Evolutionary conservation across 108 stramenopile genomes (phyloP), one percentile per base, ranked within the genome.

Genomic region (Pseudonitzschia multiseries): DNA sequence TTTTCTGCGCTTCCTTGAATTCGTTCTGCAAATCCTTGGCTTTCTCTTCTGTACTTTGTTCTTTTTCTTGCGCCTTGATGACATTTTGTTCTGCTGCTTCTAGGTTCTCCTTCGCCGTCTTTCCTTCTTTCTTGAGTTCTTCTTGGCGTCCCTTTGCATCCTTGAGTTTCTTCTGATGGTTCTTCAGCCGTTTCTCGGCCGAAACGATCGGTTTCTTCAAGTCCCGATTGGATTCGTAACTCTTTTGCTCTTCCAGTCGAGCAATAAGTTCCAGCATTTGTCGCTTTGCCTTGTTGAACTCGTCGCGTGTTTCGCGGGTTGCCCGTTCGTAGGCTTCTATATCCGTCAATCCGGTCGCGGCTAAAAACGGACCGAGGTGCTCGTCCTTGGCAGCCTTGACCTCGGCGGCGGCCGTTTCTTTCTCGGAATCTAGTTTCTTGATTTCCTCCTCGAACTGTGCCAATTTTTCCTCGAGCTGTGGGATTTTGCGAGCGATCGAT

Each of bases 311-410:
- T 74, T 93, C 86, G 9, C 87, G 87, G 18, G 91, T 86, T n/a
- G 89, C 87, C 56, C 87, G 85, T 52, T 94, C 96, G 77, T 91
- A 94, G 26, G 91, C 87, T 33, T 92, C 78, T 68, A 95, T 74
- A 71, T 97, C 93, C 22, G 60, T 71, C 43, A 95, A 70, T n/a
- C 93, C 94, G 29, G 94, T 95, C 27, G 71, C 79, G 50, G 90
- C 84, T 15, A 92, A 85, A 81, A 96, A 92, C 17, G 91, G 89
- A 27, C 72, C 83, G 20, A 90, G 84, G 62, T 87, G 79, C 71
- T 91, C 80, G 17, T 96, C 93, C 79, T 96, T 93, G 5, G 88
- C 90, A 44, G 81, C 83, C 66, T 87, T 79, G 71, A 96, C 92
- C 43, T 71, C 73, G 50, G 77, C 69, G 32, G 73, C 69, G 50